Conservation (phyloP, 2,329 filamentous ascomycete species). For the Pestalotiopsis sp. region DNA sequence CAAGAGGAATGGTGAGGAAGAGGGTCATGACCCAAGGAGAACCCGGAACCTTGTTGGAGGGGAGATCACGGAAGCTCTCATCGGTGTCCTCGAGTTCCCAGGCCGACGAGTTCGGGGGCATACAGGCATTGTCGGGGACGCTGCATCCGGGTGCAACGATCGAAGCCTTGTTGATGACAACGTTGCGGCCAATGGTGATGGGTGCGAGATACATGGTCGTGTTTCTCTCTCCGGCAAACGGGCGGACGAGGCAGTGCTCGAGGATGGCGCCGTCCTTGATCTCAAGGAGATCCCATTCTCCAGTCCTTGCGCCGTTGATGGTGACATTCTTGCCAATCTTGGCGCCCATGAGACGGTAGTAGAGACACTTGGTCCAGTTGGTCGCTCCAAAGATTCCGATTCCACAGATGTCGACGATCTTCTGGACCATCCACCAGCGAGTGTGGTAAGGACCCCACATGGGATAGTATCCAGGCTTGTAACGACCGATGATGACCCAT, state of each 20-base stretch:
- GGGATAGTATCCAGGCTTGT: constrained; percentile 55
- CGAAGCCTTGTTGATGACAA: constrained; percentile 49
- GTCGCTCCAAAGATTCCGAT: constrained; percentile 46
- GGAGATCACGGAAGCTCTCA: constrained; percentile 49
- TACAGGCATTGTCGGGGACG: constrained; percentile 51
- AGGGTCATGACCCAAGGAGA: constrained; percentile 47
- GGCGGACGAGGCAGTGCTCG: constrained; percentile 49
- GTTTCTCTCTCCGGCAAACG: constrained; percentile 58
- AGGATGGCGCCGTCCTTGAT: constrained; percentile 52
- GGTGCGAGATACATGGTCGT: constrained; percentile 58
- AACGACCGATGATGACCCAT: constrained; percentile 57
- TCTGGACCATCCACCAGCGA: constrained; percentile 61
- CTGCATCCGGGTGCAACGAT: constrained; percentile 52
- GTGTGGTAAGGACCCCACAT: constrained; percentile 64
- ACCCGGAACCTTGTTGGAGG: constrained; percentile 37
- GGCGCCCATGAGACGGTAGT: constrained; percentile 54
- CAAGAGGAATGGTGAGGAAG: constrained; percentile 45
- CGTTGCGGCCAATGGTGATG: constrained; percentile 51
- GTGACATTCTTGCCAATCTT: constrained; percentile 54
- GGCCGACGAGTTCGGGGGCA: constrained; percentile 60
- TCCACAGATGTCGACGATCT: constrained; percentile 51
- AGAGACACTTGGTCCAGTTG: constrained; percentile 42
- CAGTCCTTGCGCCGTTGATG: constrained; percentile 45
- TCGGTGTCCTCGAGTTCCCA: constrained; percentile 53
- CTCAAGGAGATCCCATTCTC: constrained; percentile 61